Evolutionary conservation across 352 stramenopile genomes (phyloP).

Genomic region (Salisapilia sapeloensis): DNA sequence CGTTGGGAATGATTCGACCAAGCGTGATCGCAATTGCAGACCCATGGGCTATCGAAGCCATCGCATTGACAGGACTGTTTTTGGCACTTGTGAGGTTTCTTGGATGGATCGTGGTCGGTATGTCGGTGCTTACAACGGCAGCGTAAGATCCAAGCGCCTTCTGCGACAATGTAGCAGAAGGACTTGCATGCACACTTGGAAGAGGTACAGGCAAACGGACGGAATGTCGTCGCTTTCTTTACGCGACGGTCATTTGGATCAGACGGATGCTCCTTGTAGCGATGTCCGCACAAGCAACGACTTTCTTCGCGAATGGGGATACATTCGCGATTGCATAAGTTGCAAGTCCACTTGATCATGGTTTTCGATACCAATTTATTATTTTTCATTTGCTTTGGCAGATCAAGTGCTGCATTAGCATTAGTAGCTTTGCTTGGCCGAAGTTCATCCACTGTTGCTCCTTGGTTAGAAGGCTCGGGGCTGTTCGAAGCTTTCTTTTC

Average conservation of each 20-base stretch:
- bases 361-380: slow-evolving; percentile 14
- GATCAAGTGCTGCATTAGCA: too few relatives aligned
- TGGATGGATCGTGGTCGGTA: slow-evolving; percentile 36
- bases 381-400: too few relatives aligned
- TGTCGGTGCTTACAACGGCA: slow-evolving; percentile 74
- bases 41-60: slow-evolving; percentile 59
- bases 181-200: slow-evolving; percentile 26
- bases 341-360: slow-evolving; percentile 47
- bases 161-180: slow-evolving; percentile 71
- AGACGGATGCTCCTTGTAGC: slow-evolving; percentile 56
- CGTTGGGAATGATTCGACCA: slow-evolving; percentile 35
- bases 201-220: slow-evolving; percentile 33
- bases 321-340: slow-evolving; percentile 41
- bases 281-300: slow-evolving; percentile 56
- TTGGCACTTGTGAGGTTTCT: slow-evolving; percentile 19
- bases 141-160: slow-evolving; percentile 63
- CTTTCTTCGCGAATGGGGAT: slow-evolving; percentile 63
- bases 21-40: slow-evolving; percentile 69
- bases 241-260: slow-evolving; percentile 12
- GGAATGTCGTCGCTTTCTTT: slow-evolving; percentile 14
- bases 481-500: too few relatives aligned
- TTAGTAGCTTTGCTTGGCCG: too few relatives aligned
- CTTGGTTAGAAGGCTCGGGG: too few relatives aligned
- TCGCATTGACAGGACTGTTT: slow-evolving; percentile 38
- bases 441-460: too few relatives aligned